Percentiles rank a stretch among this genome's conserved stretches.
phyloP scores from a whole-genome alignment of 2,329 filamentous ascomycete genomes.

The Exophiala xenobiotica region DNA sequence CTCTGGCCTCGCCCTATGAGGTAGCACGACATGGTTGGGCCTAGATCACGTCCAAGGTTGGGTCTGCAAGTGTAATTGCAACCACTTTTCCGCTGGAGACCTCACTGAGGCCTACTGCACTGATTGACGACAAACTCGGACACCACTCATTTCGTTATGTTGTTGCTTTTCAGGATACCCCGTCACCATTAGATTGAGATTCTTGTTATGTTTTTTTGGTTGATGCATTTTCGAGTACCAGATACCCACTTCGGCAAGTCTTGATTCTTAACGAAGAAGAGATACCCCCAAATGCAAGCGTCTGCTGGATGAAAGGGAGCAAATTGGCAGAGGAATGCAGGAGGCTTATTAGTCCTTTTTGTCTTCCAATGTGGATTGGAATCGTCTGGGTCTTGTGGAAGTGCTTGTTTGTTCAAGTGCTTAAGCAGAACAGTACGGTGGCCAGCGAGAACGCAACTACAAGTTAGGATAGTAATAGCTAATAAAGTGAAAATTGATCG shows the following conservation, averaged over 20 bases:
- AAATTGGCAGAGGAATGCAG: slow-evolving; percentile 8
- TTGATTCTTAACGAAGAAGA: slow-evolving; percentile 29
- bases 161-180: slow-evolving; percentile 29
- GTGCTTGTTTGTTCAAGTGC: background rate
- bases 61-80: background rate
- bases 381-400: background rate
- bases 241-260: slow-evolving; percentile 29
- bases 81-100: slow-evolving; percentile 11
- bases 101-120: slow-evolving; percentile 4
- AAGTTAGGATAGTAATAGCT: slow-evolving; percentile 25
- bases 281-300: slow-evolving; percentile 25
- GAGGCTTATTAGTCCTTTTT: slow-evolving; percentile 22
- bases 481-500: slow-evolving; percentile 15
- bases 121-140: slow-evolving; percentile 28
- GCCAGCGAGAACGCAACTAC: slow-evolving; percentile 8
- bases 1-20: slow-evolving; percentile 32
- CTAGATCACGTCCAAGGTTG: background rate
- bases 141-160: slow-evolving; percentile 26
- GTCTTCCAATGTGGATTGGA: slow-evolving; percentile 1
- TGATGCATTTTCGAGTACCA: slow-evolving; percentile 19
- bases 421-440: background rate
- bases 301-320: slow-evolving; percentile 16
- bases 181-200: slow-evolving; percentile 26
- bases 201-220: slow-evolving; percentile 16
- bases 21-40: slow-evolving; percentile 21